A percentile compares a stretch with the other conserved stretches of the same genome.
Evolutionary conservation across 2,329 filamentous ascomycete species (phyloP).

Genomic region (Pseudogymnoascus verrucosus): DNA sequence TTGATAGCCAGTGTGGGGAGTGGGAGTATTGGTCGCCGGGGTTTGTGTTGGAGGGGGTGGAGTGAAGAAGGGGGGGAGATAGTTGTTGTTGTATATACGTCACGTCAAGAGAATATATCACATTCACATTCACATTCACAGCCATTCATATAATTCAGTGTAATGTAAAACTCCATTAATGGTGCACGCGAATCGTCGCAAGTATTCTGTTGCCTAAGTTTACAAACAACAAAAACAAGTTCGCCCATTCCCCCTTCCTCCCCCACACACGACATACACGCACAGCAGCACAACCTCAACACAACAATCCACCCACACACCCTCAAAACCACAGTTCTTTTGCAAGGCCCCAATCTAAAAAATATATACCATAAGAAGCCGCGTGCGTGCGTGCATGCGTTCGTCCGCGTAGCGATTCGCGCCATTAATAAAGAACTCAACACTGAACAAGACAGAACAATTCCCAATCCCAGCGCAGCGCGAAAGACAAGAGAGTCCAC

Average conservation of each 20-base stretch:
- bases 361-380: not conserved
- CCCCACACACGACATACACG: not conserved
- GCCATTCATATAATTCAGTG: not conserved
- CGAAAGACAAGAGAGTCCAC: not conserved
- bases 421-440: not conserved
- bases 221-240: not conserved
- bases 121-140: not conserved
- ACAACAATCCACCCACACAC: not conserved
- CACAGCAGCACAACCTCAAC: not conserved
- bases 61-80: not conserved
- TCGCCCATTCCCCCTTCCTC: not conserved
- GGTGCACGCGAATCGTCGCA: not conserved
- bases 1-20: slow-evolving; percentile 77
- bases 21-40: slow-evolving; percentile 91
- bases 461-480: not conserved
- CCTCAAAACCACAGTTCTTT: not conserved
- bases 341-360: slow-evolving; percentile 1
- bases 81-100: not conserved
- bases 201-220: not conserved
- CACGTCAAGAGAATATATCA: not conserved
- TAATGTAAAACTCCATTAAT: not conserved
- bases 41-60: slow-evolving; percentile 45
- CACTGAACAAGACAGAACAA: not conserved
- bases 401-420: not conserved
- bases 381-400: not conserved